Evolutionary conservation across 345 rosid genomes (phyloP).

Genomic region (Leavenworthia alabamica): DNA sequence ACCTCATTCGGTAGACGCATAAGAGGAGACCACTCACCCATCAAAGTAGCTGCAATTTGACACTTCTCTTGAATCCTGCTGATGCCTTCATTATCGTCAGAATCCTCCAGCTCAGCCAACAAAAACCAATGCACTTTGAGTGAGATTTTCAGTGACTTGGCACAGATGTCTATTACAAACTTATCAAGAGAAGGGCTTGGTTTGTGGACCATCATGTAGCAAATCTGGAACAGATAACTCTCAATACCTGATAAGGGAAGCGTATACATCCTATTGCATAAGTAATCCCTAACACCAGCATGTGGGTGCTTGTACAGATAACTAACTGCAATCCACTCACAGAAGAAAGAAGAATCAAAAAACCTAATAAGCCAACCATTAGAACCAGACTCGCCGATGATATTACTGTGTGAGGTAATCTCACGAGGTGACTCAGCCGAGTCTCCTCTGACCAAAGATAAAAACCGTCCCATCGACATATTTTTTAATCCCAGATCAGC

Average conservation of each 20-base stretch:
- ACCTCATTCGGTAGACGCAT: conserved; percentile 45
- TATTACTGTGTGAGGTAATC: conserved; percentile 56
- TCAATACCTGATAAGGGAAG: conserved; percentile 85
- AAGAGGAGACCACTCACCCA: conserved; percentile 92
- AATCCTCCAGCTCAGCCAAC: conserved; percentile 95
- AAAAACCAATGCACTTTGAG: conserved; percentile 97
- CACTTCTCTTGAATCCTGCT: conserved; percentile 97
- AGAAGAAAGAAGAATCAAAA: conserved; percentile 95
- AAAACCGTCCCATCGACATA: conserved; percentile 92
- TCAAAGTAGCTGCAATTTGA: conserved; percentile 92
- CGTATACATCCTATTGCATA: conserved; percentile 97
- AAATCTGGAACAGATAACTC: conserved; percentile 90
- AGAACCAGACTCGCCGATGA: conserved; percentile 76
- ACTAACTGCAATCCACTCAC: conserved; percentile 99
- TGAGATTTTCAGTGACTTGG: conserved; percentile 77
- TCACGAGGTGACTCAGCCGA: conserved; percentile 82
- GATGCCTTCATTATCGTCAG: conserved; percentile 92
- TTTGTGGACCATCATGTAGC: conserved; percentile 91
- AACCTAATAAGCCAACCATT: conserved; percentile 98
- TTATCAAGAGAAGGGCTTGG: conserved; percentile 98
- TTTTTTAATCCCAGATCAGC: conserved; percentile 27
- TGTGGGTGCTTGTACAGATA: conserved; percentile 97
- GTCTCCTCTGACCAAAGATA: conserved; percentile 71
- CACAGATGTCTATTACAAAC: conserved; percentile 87
- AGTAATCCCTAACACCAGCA: conserved; percentile 86